Conservation (phyloP, 2,329 filamentous ascomycete species). For the Chrysosporium queenslandicum region DNA sequence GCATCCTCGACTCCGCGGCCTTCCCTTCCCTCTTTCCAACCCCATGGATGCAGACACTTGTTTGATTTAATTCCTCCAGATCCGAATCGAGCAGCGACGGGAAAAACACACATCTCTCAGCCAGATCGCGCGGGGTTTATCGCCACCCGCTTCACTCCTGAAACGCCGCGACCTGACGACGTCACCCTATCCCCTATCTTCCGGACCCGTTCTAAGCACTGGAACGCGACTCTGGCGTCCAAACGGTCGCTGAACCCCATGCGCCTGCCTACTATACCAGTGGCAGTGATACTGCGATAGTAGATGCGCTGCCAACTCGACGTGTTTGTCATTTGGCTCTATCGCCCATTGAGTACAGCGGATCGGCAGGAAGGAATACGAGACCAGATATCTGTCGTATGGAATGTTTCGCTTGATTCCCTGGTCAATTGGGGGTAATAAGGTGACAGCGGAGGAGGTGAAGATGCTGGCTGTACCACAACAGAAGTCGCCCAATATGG, state of each 20-base stretch:
- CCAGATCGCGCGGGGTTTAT: conserved; percentile 2
- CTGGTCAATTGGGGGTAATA: conserved; percentile 41
- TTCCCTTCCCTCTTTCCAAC: neutral
- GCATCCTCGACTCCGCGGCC: neutral
- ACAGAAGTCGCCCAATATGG: conserved; percentile 25
- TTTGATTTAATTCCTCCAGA: neutral
- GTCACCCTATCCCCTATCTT: conserved; percentile 6
- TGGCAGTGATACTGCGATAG: conserved; percentile 8
- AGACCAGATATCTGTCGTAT: conserved; percentile 27
- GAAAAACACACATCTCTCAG: neutral
- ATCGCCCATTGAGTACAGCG: neutral
- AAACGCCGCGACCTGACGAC: conserved; percentile 8
- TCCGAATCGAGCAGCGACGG: neutral
- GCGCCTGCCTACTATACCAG: neutral
- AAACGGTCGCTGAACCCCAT: conserved; percentile 5
- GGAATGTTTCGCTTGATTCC: conserved; percentile 42
- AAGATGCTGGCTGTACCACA: conserved; percentile 35
- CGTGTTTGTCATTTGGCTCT: neutral
- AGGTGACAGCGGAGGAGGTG: conserved; percentile 36
- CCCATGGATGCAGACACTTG: neutral
- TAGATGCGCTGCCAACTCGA: neutral
- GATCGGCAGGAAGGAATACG: neutral
- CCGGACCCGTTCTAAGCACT: neutral
- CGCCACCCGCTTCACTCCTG: conserved; percentile 6
- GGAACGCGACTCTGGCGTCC: conserved; percentile 6